Evolutionary conservation across 352 stramenopile species (phyloP).

Genomic region (Phytophthora pinifolia): DNA sequence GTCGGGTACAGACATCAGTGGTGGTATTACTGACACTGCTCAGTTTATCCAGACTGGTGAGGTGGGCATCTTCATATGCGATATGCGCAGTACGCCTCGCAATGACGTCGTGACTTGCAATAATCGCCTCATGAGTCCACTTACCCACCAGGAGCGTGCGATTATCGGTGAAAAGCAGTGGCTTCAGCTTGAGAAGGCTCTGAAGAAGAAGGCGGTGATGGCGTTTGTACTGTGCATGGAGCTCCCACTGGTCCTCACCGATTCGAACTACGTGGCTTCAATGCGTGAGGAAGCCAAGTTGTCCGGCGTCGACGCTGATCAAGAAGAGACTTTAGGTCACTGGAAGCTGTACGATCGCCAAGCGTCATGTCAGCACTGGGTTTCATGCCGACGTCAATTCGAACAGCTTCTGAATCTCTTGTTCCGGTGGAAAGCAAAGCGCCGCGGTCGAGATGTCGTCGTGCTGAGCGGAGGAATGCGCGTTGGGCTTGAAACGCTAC

Average conservation of each 20-base stretch:
- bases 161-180: conserved; percentile 72
- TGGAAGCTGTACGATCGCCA: conserved; percentile 66
- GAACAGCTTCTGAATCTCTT: conserved; percentile 69
- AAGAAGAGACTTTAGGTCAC: conserved; percentile 24
- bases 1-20: background rate
- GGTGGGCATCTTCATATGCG: conserved; percentile 67
- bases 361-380: conserved; percentile 59
- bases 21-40: conserved; percentile 14
- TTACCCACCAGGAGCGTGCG: conserved; percentile 51
- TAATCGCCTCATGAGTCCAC: conserved; percentile 44
- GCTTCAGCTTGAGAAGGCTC: conserved; percentile 59
- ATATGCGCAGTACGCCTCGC: conserved; percentile 39
- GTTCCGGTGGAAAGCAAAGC: conserved; percentile 80
- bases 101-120: conserved; percentile 69
- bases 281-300: conserved; percentile 34
- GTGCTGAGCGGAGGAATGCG: conserved; percentile 70
- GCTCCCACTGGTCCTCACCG: conserved; percentile 64
- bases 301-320: conserved; percentile 3
- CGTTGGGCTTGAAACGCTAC: conserved; percentile 60
- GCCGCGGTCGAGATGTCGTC: conserved; percentile 61
- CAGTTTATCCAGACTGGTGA: conserved; percentile 47
- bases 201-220: conserved; percentile 68
- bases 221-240: conserved; percentile 68
- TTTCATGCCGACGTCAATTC: conserved; percentile 62
- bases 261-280: conserved; percentile 41